These are phyloP conservation scores for Phialophora verrucosa DNA, from an alignment of 2,329 filamentous ascomycete genomes.

Conservation along the genomic window DNA sequence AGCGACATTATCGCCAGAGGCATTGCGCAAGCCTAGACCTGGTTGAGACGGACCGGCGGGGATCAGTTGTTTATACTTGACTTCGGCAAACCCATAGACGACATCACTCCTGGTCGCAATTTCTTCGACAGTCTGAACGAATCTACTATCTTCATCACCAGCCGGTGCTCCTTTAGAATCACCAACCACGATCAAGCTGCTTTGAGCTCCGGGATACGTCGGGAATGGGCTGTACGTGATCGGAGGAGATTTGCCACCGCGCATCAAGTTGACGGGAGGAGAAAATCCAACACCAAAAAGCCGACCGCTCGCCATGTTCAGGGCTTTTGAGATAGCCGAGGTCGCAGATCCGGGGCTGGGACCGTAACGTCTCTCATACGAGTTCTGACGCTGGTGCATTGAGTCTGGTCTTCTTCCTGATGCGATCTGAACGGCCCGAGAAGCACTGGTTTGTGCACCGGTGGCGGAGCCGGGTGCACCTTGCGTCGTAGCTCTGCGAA, in stretches of 20 bases:
- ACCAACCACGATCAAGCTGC: constrained; percentile 68
- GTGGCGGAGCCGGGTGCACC: constrained; percentile 71
- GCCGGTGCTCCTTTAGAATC: constrained; percentile 67
- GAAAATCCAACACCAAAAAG: constrained; percentile 59
- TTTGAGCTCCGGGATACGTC: constrained; percentile 76
- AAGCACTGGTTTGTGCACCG: constrained; percentile 71
- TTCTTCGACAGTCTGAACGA: constrained; percentile 85
- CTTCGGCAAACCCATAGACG: constrained; percentile 95
- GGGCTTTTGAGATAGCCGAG: constrained; percentile 90
- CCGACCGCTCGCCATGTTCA: constrained; percentile 83
- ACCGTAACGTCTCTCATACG: constrained; percentile 80
- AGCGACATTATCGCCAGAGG: constrained; percentile 40
- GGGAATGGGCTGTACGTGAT: constrained; percentile 73
- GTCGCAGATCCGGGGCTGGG: constrained; percentile 76
- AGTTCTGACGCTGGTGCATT: constrained; percentile 73
- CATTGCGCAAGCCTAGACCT: constrained; percentile 43
- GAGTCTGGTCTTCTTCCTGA: constrained; percentile 67
- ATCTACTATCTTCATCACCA: constrained; percentile 78
- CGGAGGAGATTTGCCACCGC: constrained; percentile 54
- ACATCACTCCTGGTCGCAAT: constrained; percentile 92
- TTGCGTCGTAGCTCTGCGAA: constrained; percentile 79
- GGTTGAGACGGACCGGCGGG: constrained; percentile 75
- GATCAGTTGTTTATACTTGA: constrained; percentile 97
- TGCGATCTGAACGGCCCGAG: constrained; percentile 75
- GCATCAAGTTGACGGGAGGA: constrained; percentile 53